Base-by-base conservation (phyloP, 2,329 filamentous ascomycete genomes). In the Exutisphaerella laricina region DNA sequence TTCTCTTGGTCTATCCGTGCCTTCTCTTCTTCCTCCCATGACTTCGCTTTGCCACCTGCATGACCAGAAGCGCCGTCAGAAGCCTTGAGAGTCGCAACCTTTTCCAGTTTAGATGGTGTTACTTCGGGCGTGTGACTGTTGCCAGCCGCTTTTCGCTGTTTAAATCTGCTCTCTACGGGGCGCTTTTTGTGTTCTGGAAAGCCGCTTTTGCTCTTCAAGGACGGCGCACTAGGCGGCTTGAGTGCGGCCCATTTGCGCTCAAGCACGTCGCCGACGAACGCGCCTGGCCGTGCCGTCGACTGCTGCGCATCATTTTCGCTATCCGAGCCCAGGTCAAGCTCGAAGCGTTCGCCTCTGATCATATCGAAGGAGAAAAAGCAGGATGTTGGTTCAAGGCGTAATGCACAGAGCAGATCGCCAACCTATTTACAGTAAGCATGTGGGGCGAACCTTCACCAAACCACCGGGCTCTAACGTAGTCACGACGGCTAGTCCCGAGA, bases 131-230 rank as follows among this genome's bases (percentile, higher is more conserved):
- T 4, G 13, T 44, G 18, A 28, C 29, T 7, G 23, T 69, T 6
- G n/a, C n/a, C n/a, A 71, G 60, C 29, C 68, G 67, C 35, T 54
- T 59, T 42, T 58, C 80, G 78, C 58, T 86, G 81, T 62, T 88
- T 94, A 70, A 95, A 95, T 1, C 84, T 77, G 1, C 88, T 95
- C 5, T 78, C 67, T 44, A 77, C 76, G 43, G 72, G 74, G 52
- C 89, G 80, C 62, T 85, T 88, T 64, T 85, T 92, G 64, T 88
- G 89, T 45, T 82, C 79, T n/a, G 92, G 92, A 55, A 97, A 97
- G 1, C 92, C 92, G 39, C 58, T 65, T 14, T 72, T 69, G 7
- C 70, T 66, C 39, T 77, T 78, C 29, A 78, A 68, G 34, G 74
- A 73, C 10, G 83, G 81, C 7, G 80, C 77, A 28, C 73, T 72